Base-by-base conservation (phyloP, 768 basidiomycete species). In the Amanita jacksonii region DNA sequence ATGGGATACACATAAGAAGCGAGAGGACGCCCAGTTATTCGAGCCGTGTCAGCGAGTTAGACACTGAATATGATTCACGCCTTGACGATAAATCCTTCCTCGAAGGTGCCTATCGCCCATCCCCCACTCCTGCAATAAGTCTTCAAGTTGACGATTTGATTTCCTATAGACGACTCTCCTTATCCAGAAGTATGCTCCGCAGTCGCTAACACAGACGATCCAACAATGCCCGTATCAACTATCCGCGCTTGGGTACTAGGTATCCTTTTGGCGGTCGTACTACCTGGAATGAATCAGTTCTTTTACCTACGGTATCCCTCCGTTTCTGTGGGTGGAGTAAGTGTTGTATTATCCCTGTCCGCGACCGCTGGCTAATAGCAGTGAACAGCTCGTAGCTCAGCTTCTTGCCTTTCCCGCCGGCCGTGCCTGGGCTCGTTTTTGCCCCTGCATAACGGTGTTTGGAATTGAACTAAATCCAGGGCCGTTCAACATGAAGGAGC, bases 281-380 rank as follows among this genome's bases (percentile, higher is more conserved):
- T 86, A 16, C 70, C 84, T 0, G 81, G 83, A 33, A 67, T 85
- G 66, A 86, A 86, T 60, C 83, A 85, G 53, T 85, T 84, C 62
- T 85, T 85, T 60, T 80, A 72, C 58, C 75, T 85, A 51, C 74
- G 83, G 22, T 85, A 75, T 53, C 83, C 82, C 3, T 71, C 72
- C 24, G 77, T 86, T 9, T 64, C 66, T 18, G 70, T 87, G 48
- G 69, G 68, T n/a, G 66, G 68, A 42, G 68, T 67, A 47, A 60
- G 67, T 63, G 10, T 6, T 27, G n/a, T n/a, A n/a, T n/a, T n/a
- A n/a, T n/a, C n/a, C n/a, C n/a, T n/a, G n/a, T n/a, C n/a, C n/a
- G n/a, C n/a, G n/a, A n/a, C n/a, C n/a, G n/a, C n/a, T n/a, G n/a
- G n/a, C n/a, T n/a, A n/a, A n/a, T n/a, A n/a, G n/a, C n/a, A n/a